Conservation (phyloP, 2,329 filamentous ascomycete species). For the Lomentospora prolificans region DNA sequence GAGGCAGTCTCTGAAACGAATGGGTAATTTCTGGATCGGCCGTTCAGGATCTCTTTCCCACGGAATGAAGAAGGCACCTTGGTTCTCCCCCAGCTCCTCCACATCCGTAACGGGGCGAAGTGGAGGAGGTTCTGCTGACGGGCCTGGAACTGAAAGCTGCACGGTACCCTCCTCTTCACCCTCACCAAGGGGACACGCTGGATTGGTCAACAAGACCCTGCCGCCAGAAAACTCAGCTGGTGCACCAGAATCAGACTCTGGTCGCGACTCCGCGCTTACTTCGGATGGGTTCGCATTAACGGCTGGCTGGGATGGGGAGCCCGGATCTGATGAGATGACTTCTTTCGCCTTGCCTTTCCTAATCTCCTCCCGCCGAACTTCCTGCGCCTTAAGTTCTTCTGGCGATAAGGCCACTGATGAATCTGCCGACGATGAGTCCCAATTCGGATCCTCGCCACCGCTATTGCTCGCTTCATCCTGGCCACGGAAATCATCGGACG, state of each 20-base stretch:
- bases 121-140: background rate
- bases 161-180: background rate
- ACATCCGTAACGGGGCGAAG: background rate
- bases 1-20: constrained; percentile 11
- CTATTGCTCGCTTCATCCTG: background rate
- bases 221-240: background rate
- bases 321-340: background rate
- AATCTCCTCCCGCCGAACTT: constrained; percentile 6
- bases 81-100: background rate
- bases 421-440: background rate
- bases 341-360: constrained; percentile 1
- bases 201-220: background rate
- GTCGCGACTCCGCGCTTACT: background rate
- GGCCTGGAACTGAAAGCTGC: background rate
- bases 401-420: background rate
- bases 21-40: constrained; percentile 12
- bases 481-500: background rate
- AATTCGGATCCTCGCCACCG: background rate
- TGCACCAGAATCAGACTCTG: background rate
- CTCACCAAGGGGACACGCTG: background rate
- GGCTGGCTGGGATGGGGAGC: background rate
- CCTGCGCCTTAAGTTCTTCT: background rate
- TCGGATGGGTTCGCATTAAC: background rate
- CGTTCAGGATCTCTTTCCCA: constrained; percentile 10
- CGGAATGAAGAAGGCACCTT: background rate